phyloP scores from a whole-genome alignment of 1,139 yeast species.

The Candida tunisiensis region DNA sequence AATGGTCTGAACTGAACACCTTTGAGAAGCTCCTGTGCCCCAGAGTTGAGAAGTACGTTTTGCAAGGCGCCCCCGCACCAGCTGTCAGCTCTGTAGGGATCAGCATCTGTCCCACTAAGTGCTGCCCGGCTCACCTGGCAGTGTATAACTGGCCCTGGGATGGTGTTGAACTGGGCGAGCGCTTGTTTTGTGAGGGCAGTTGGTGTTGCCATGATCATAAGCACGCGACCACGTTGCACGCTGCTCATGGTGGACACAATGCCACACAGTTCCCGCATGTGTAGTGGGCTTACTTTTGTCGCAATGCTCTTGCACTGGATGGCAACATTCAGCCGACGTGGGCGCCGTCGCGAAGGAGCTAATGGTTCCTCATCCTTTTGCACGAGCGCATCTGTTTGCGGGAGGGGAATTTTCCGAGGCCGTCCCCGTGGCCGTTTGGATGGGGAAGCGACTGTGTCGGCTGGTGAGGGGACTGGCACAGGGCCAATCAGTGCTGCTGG shows the following conservation, averaged over 20 bases:
- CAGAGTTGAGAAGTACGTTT: conserved; percentile 3
- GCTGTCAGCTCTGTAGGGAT: background rate
- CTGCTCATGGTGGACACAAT: conserved; percentile 31
- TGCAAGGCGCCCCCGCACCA: conserved; percentile 2
- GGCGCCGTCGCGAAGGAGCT: too few species aligned
- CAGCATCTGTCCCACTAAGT: conserved; percentile 3
- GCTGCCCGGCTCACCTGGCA: conserved; percentile 5
- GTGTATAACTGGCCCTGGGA: conserved; percentile 32
- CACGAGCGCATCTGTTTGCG: too few species aligned
- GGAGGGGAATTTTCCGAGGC: too few species aligned
- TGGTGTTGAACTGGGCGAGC: conserved; percentile 32
- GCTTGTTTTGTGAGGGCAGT: conserved; percentile 44
- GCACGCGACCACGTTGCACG: conserved; percentile 12
- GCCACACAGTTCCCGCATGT: conserved; percentile 43
- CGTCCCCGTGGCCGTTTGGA: too few species aligned
- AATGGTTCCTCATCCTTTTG: too few species aligned
- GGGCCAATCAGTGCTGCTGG: too few species aligned
- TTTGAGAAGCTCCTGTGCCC: background rate
- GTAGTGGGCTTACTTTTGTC: conserved; percentile 32
- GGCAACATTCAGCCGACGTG: conserved; percentile 17
- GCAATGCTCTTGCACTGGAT: conserved; percentile 44
- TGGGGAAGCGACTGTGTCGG: too few species aligned
- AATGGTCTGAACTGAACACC: conserved; percentile 1
- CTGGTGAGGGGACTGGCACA: too few species aligned
- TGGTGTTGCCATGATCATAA: conserved; percentile 39